Base-by-base conservation (phyloP, 148 eudicot species). In the Limonium bicolor region DNA sequence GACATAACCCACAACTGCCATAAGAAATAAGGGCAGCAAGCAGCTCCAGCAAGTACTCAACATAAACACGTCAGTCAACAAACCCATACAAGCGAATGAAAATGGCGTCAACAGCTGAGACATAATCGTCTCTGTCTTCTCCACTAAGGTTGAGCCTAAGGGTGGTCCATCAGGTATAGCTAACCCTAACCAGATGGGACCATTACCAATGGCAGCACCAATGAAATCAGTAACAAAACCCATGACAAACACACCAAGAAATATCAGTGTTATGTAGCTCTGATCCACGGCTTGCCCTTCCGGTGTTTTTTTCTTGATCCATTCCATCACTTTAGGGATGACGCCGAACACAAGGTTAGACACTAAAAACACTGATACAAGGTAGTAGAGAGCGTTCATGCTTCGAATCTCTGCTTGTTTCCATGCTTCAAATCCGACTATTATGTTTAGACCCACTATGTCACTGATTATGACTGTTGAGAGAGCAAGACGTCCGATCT, bases 151-250 rank as follows among this genome's bases (percentile, higher is more conserved):
- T 1, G 94, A 35, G 2, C 95, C 95, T 22, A 90, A 49, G 0
- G 94, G 84, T 0, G 97, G 95, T 3, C 93, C 97, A 22, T 71
- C 81, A 0, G 97, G 95, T 24, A 90, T 64, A 0, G 81, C 95
- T 13, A 90, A 46, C 2, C 97, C 97, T 2, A 90, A 59, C 95
- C 93, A 90, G 22, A 80, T 37, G 0, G 97, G 87, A 6, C 88
- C 95, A 10, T 77, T 75, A 1, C 65, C 82, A n/a, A 90, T 43
- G 1, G 86, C 79, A 0, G 80, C 45, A 1, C 97, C 97, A 0
- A 64, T 48, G 27, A 71, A 38, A 46, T 90, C 97, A 4, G 76
- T 53, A 1, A 55, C 1, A 21, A 66, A 73, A 0, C 70, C 92
- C 0, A 62, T 24, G 2, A 73, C 41, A 56, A 69, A 40, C 2